phyloP scores from a whole-genome alignment of 768 basidiomycete genomes.

The Tulasnella sp. region DNA sequence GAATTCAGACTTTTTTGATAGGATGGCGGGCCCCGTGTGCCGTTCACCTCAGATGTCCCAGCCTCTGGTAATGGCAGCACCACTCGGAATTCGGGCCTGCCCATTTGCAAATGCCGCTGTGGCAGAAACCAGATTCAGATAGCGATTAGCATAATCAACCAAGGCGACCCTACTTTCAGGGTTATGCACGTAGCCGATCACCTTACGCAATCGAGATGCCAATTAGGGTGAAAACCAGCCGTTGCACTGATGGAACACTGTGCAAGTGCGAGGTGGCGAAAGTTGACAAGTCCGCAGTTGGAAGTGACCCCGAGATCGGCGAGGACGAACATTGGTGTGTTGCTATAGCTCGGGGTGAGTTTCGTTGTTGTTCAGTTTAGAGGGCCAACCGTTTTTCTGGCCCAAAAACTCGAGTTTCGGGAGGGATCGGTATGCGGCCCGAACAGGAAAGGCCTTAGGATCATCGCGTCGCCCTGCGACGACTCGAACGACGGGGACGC shows the following conservation, averaged over 20 bases:
- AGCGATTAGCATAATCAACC: not conserved
- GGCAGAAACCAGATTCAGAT: not conserved
- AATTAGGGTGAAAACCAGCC: not conserved
- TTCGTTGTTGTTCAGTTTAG: too few species aligned
- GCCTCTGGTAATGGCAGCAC: not conserved
- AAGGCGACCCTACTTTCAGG: not conserved
- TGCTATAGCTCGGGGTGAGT: not conserved
- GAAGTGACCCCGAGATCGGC: too few species aligned
- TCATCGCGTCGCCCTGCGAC: not conserved
- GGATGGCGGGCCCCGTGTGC: slow-evolving; percentile 2
- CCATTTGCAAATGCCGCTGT: not conserved
- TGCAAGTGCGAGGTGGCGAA: not conserved
- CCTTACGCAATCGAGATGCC: slow-evolving; percentile 6
- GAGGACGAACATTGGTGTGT: not conserved
- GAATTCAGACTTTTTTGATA: not conserved
- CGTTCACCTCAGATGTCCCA: slow-evolving; percentile 6
- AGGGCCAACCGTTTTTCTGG: not conserved
- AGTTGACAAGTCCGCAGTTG: not conserved
- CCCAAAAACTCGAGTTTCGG: not conserved
- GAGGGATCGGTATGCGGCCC: not conserved
- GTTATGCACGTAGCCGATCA: not conserved
- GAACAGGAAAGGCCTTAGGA: slow-evolving; percentile 1
- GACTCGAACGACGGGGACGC: not conserved
- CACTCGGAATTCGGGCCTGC: not conserved
- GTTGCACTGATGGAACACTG: not conserved